phyloP scores from a whole-genome alignment of 345 rosid species.

The Rubroshorea leprosula region DNA sequence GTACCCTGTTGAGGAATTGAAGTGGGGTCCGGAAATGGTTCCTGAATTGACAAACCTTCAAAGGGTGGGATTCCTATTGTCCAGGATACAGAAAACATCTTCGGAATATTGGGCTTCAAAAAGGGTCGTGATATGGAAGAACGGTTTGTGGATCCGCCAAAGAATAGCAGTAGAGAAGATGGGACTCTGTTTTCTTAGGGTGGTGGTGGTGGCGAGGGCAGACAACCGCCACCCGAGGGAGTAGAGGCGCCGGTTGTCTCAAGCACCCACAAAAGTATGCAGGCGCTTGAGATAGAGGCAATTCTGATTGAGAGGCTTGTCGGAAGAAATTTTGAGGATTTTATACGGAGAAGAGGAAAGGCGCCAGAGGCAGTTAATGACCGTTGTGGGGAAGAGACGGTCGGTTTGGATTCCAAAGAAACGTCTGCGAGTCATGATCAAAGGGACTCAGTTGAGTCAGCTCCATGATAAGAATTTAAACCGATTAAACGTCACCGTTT shows the following conservation, averaged over 20 bases:
- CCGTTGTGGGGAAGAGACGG: conserved; percentile 28
- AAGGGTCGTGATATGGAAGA: background rate
- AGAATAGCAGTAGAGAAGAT: background rate
- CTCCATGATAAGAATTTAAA: too few species aligned
- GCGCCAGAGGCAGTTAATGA: conserved; percentile 34
- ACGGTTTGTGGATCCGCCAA: background rate
- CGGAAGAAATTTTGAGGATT: background rate
- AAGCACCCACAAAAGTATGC: conserved; percentile 4
- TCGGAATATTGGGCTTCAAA: background rate
- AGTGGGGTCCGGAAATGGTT: background rate
- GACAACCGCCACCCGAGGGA: too few species aligned
- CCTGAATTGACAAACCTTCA: background rate
- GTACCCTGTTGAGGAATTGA: background rate
- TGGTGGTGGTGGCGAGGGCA: too few species aligned
- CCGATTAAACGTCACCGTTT: too few species aligned
- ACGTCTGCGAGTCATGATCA: background rate
- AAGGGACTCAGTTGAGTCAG: too few species aligned
- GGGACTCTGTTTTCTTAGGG: too few species aligned
- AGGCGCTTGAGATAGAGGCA: conserved; percentile 22
- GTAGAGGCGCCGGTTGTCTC: background rate
- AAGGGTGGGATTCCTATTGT: background rate
- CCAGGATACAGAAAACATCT: background rate
- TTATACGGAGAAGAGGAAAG: conserved; percentile 10
- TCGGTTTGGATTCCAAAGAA: conserved; percentile 12
- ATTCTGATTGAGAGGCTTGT: background rate